Evolutionary conservation across 768 basidiomycete species (phyloP).

Genomic region (Wakefieldia striispora): DNA sequence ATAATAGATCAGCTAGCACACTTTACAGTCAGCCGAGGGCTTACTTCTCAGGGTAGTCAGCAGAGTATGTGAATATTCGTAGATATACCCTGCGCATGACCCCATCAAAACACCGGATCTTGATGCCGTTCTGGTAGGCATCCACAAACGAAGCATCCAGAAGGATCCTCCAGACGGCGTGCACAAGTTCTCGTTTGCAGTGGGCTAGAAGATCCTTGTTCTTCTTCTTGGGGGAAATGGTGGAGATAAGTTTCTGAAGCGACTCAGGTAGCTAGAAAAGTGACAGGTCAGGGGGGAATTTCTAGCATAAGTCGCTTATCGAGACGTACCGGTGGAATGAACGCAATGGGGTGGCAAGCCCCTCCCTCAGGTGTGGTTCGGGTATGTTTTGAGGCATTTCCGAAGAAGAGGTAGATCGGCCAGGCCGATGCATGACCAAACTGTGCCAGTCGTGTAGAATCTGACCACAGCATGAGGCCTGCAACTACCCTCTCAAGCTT

Average conservation of each 20-base stretch:
- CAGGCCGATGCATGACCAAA: conserved; percentile 17
- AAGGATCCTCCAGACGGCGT: background rate
- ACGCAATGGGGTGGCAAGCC: conserved; percentile 22
- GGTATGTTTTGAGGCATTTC: conserved; percentile 22
- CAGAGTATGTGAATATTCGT: too few species aligned
- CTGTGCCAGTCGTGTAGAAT: conserved; percentile 7
- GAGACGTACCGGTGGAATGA: conserved; percentile 15
- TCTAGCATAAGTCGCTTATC: too few species aligned
- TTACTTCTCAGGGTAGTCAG: too few species aligned
- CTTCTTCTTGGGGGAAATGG: background rate
- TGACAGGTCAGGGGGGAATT: too few species aligned
- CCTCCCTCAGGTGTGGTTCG: conserved; percentile 1
- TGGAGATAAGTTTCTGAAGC: background rate
- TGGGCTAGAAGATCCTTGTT: background rate
- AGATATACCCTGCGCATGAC: too few species aligned
- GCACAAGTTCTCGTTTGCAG: conserved; percentile 1
- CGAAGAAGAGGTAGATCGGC: conserved; percentile 24
- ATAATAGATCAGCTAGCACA: too few species aligned
- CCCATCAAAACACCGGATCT: too few species aligned
- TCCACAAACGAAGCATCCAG: too few species aligned
- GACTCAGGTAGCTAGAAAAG: background rate
- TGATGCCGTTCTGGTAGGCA: too few species aligned
- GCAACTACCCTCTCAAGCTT: conserved; percentile 14
- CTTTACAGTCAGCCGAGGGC: too few species aligned
- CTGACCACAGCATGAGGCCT: conserved; percentile 18